phyloP scores from a whole-genome alignment of 176 grass and related monocot species.

The Juncus effusus region DNA sequence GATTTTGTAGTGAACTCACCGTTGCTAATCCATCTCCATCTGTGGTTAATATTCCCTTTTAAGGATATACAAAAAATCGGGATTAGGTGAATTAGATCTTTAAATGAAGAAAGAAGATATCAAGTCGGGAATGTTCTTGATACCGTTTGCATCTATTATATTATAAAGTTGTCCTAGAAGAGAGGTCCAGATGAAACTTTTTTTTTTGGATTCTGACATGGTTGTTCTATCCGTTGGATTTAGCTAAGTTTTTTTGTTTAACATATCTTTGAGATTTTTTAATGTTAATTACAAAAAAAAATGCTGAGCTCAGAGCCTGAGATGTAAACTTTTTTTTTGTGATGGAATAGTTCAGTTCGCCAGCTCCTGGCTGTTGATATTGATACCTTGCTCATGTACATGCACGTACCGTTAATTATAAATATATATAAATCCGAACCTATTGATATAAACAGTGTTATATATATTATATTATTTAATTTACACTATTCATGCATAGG shows the following conservation, averaged over 20 bases:
- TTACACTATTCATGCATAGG: not conserved
- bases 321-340: not conserved
- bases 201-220: not conserved
- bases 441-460: constrained; percentile 6
- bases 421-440: not conserved
- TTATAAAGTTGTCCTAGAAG: too few species aligned
- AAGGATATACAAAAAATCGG: too few species aligned
- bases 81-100: too few species aligned
- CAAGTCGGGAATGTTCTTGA: too few species aligned
- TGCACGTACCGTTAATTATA: not conserved
- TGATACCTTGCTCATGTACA: constrained; percentile 4
- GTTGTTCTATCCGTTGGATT: constrained; percentile 23
- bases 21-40: too few species aligned
- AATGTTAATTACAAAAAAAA: not conserved
- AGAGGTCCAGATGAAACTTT: too few species aligned
- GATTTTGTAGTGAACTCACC: too few species aligned
- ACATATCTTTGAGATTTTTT: not conserved
- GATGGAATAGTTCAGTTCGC: not conserved
- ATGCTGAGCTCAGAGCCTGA: not conserved
- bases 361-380: not conserved
- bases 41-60: too few species aligned
- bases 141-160: too few species aligned
- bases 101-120: too few species aligned
- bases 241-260: not conserved
- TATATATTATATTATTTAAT: not conserved